phyloP scores from a whole-genome alignment of 768 basidiomycete genomes.

The Amylocystis lapponica region DNA sequence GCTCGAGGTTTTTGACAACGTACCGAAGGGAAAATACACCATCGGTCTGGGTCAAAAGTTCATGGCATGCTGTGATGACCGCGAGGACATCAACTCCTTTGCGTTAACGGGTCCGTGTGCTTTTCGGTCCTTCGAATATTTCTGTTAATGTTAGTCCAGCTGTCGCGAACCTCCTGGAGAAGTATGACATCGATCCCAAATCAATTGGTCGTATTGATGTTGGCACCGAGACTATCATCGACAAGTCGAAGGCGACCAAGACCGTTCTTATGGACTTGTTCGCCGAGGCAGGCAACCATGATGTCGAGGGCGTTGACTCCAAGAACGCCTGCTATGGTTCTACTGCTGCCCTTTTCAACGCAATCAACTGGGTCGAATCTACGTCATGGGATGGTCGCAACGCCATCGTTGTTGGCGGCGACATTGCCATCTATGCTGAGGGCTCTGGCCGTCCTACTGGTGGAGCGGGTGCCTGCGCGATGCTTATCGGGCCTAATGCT shows the following conservation, averaged over 20 bases:
- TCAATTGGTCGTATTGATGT: slow-evolving; percentile 98
- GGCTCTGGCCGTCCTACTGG: slow-evolving; percentile 93
- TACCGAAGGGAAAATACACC: slow-evolving; percentile 95
- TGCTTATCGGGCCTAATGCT: slow-evolving; percentile 94
- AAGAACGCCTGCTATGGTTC: slow-evolving; percentile 99
- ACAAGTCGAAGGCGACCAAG: slow-evolving; percentile 99
- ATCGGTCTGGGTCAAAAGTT: slow-evolving; percentile 96
- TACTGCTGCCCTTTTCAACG: slow-evolving; percentile 98
- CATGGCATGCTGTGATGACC: slow-evolving; percentile 99
- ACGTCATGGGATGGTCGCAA: slow-evolving; percentile 96
- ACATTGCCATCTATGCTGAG: slow-evolving; percentile 97
- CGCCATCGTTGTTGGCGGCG: slow-evolving; percentile 94
- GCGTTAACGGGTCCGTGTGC: slow-evolving; percentile 69
- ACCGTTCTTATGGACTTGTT: slow-evolving; percentile 99
- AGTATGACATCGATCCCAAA: slow-evolving; percentile 93
- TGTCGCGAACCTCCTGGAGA: slow-evolving; percentile 83
- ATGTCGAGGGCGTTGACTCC: slow-evolving; percentile 98
- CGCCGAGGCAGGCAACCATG: slow-evolving; percentile 84
- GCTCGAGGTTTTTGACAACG: slow-evolving; percentile 91
- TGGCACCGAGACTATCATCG: slow-evolving; percentile 98
- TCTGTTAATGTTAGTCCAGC: slow-evolving; percentile 38
- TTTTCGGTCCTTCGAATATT: too few relatives aligned
- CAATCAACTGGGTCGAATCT: slow-evolving; percentile 96
- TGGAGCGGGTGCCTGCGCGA: slow-evolving; percentile 92
- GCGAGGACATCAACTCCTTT: slow-evolving; percentile 99